These are phyloP conservation scores for Globisporangium splendens DNA, from an alignment of 352 stramenopile genomes.

Conservation along the genomic window DNA sequence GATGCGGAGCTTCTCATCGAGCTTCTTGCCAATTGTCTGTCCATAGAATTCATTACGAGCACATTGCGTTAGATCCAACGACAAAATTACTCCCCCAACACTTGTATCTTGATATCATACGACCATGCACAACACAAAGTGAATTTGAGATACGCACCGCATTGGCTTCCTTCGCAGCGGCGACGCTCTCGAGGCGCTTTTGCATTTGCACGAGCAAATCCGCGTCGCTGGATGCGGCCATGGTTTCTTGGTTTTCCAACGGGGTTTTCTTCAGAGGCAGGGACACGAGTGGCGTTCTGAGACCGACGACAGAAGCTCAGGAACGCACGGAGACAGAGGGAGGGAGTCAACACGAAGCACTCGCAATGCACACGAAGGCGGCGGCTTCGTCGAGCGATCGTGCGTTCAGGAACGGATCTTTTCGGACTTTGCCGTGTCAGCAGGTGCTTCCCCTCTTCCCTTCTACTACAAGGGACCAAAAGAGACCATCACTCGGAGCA, in stretches of 20 bases:
- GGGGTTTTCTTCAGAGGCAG: background rate
- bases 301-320: background rate
- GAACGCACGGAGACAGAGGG: conserved; percentile 18
- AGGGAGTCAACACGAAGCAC: conserved; percentile 6
- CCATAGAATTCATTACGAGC: background rate
- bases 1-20: conserved; percentile 71
- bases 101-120: no score
- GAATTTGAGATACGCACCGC: conserved; percentile 19
- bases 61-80: background rate
- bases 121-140: background rate
- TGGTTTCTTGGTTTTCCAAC: conserved; percentile 7
- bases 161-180: conserved; percentile 40
- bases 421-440: background rate
- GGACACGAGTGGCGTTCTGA: background rate
- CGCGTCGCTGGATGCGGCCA: conserved; percentile 32
- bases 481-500: background rate
- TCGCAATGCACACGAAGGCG: conserved; percentile 17
- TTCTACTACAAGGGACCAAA: background rate
- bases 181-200: conserved; percentile 34
- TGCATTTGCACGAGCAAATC: conserved; percentile 56
- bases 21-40: conserved; percentile 43
- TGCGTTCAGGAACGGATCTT: background rate
- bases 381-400: conserved; percentile 6
- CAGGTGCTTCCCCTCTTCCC: background rate
- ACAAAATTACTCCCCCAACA: background rate